Evolutionary conservation across 805 yeast species (phyloP).

Genomic region (Saturnispora dispora): DNA sequence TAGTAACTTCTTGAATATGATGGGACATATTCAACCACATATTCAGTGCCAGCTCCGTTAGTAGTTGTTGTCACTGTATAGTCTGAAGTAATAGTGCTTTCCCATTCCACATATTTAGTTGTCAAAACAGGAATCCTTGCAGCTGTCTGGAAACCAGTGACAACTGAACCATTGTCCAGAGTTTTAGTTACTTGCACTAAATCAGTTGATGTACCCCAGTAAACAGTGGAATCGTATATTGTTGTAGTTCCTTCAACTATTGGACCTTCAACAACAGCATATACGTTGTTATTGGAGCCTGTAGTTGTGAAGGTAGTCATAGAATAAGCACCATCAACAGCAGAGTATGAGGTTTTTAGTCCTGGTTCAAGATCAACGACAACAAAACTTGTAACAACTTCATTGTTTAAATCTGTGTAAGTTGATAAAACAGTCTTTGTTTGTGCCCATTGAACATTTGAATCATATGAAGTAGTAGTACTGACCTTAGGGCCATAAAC

Average conservation of each 20-base stretch:
- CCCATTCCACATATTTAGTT: background rate
- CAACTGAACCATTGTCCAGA: background rate
- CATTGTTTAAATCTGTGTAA: background rate
- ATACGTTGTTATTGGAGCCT: background rate
- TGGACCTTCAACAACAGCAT: conserved; percentile 1
- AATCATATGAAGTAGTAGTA: background rate
- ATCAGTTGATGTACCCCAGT: background rate
- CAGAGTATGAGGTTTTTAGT: background rate
- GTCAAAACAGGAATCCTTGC: background rate
- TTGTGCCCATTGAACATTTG: background rate
- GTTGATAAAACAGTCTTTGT: background rate
- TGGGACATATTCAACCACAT: conserved; percentile 7
- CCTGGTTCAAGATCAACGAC: background rate
- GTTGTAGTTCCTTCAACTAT: background rate
- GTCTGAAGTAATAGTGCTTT: conserved; percentile 1
- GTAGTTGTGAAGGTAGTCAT: background rate
- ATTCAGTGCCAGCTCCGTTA: background rate
- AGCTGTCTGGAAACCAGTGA: background rate
- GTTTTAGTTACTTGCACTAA: background rate
- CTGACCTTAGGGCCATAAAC: conserved; percentile 1
- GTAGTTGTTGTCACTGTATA: background rate
- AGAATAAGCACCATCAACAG: background rate
- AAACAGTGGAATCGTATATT: background rate
- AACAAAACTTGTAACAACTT: background rate
- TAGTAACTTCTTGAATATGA: conserved; percentile 4